A percentile compares a stretch with the other conserved stretches of the same genome.
Evolutionary conservation across 345 rosid species (phyloP).

Genomic region (Eucalyptus marginata): DNA sequence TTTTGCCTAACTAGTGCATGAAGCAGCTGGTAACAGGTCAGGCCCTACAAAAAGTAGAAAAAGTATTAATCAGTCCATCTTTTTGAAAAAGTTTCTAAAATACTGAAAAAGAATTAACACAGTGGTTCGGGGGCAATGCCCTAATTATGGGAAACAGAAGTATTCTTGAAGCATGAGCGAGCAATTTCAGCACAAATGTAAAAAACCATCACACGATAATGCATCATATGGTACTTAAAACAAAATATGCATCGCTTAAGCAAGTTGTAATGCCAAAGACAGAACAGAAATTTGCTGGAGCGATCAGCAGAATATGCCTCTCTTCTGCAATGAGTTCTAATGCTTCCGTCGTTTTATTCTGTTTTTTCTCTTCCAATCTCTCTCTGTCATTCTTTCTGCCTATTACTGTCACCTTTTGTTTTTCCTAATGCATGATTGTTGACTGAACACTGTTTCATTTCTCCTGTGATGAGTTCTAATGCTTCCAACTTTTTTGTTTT

Average conservation of each 20-base stretch:
- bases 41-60: constrained; percentile 30
- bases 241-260: neutral
- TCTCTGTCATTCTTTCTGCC: neutral
- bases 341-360: neutral
- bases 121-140: neutral
- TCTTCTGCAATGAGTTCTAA: neutral
- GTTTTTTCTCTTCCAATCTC: neutral
- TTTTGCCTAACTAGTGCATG: constrained; percentile 74
- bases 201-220: neutral
- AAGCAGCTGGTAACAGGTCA: constrained; percentile 71
- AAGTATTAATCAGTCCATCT: neutral
- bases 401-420: neutral
- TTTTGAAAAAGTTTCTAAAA: neutral
- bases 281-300: neutral
- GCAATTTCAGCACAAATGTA: neutral
- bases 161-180: neutral
- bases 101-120: neutral
- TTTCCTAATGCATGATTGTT: neutral
- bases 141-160: neutral
- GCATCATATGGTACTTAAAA: neutral
- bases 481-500: neutral
- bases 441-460: neutral
- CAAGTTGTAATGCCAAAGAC: neutral
- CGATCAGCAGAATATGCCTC: neutral
- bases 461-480: neutral